These are phyloP conservation scores for Thelephora aurantiotincta DNA, from an alignment of 768 basidiomycete genomes.

Conservation along the genomic window DNA sequence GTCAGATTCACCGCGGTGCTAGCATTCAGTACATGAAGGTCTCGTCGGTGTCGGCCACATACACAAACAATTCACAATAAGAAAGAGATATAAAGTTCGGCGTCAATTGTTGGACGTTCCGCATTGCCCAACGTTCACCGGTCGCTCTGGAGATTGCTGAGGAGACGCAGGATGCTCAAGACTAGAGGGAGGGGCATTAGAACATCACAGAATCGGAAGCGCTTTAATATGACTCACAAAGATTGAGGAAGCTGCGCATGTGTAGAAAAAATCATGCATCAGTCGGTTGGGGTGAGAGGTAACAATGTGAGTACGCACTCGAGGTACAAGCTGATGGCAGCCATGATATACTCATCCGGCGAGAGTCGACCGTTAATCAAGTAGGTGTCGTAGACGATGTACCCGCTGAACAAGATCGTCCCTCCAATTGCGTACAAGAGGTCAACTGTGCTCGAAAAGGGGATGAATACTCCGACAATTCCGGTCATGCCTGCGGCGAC, in stretches of 20 bases:
- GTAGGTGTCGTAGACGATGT: conserved; percentile 85
- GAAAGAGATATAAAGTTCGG: too few relatives aligned
- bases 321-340: conserved; percentile 84
- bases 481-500: conserved; percentile 52
- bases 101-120: too few relatives aligned
- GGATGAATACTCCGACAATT: conserved; percentile 74
- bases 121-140: too few relatives aligned
- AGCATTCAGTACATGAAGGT: too few relatives aligned
- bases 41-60: too few relatives aligned
- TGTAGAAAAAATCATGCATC: conserved; percentile 10
- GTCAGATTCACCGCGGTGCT: too few relatives aligned
- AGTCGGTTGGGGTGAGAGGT: neutral
- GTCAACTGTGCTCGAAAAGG: conserved; percentile 72
- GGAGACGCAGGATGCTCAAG: conserved; percentile 72
- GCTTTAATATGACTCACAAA: conserved; percentile 41
- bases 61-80: too few relatives aligned
- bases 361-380: conserved; percentile 77
- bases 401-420: conserved; percentile 77
- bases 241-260: conserved; percentile 60
- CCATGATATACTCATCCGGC: conserved; percentile 90
- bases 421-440: conserved; percentile 68
- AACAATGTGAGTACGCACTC: conserved; percentile 42
- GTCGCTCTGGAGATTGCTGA: conserved; percentile 34
- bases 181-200: conserved; percentile 26
- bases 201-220: conserved; percentile 2